These are phyloP conservation scores for Melastoma candidum DNA, from an alignment of 441 rosid genomes.

Conservation along the genomic window DNA sequence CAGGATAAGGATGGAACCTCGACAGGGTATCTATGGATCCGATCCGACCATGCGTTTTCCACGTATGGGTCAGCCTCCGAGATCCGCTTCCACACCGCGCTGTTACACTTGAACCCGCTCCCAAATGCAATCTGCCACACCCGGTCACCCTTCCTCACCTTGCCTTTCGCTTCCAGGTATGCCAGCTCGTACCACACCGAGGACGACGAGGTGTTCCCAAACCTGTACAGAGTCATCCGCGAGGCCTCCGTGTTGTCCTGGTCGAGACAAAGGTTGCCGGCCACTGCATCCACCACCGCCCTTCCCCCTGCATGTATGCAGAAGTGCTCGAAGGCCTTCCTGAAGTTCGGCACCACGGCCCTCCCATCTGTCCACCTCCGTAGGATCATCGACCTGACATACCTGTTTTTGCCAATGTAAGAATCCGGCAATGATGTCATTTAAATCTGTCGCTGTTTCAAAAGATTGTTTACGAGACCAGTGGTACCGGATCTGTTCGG, in stretches of 20 bases:
- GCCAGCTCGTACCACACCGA: conserved; percentile 59
- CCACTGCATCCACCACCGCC: conserved; percentile 43
- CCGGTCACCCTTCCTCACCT: conserved; percentile 41
- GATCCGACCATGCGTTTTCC: conserved; percentile 50
- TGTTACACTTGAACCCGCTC: conserved; percentile 58
- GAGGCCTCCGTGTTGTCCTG: conserved; percentile 58
- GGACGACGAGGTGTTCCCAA: conserved; percentile 61
- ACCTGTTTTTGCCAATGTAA: too few relatives aligned
- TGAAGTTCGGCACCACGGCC: conserved; percentile 39
- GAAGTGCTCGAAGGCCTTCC: conserved; percentile 58
- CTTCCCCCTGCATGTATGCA: conserved; percentile 65
- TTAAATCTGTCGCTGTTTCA: conserved; percentile 5
- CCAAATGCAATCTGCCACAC: conserved; percentile 57
- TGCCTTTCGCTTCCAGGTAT: conserved; percentile 53
- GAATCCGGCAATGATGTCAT: conserved; percentile 8
- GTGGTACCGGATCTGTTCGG: conserved; percentile 40
- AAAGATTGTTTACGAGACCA: conserved; percentile 21
- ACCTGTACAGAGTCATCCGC: conserved; percentile 46
- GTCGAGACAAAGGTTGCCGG: conserved; percentile 32
- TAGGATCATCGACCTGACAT: too few relatives aligned
- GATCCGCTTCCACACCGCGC: conserved; percentile 58
- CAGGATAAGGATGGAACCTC: too few relatives aligned
- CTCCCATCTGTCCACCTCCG: too few relatives aligned
- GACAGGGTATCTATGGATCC: conserved; percentile 22
- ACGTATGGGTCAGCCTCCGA: conserved; percentile 25